Base-by-base conservation (phyloP, 164 flowering plant species). In the Berberis thunbergii region DNA sequence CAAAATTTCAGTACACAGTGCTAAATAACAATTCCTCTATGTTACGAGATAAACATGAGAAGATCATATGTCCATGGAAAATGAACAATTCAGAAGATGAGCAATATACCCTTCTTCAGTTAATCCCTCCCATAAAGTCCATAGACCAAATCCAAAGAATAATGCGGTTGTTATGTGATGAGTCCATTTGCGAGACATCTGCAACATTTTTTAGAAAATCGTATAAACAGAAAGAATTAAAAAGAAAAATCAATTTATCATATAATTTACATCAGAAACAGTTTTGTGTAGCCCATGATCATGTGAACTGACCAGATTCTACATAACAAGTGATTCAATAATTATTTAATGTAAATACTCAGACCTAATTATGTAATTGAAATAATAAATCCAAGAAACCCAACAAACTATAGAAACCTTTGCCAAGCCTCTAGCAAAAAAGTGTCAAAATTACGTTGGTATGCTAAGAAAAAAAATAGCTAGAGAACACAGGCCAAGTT, bases 51-150 rank as follows among this genome's bases (percentile, higher is more conserved):
- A 55, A 54, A 3, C 11, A 46, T 42, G 39, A 49, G 48, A 6
- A 57, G 45, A 43, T 49, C 49, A 13, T 3, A 54, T 9, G 43
- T 41, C 55, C 44, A 59, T 45, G 1, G 8, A 5, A 43, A 45
- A 43, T 49, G 44, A 45, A 7, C 8, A 58, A 39, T 57, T 41
- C 52, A 2, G 26, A 10, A 58, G n/a, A 46, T 48, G 2, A 67
- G 49, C 49, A 61, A 60, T 43, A 58, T 84, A 91, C 97, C 96
- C 92, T 13, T 78, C 75, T 56, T 77, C 86, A 41, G 73, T 76
- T 69, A 86, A 84, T 61, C 80, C 99, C 73, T 95, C 99, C 94
- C 97, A 84, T 53, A 91, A 72, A 12, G 97, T 86, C 97, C 95
- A 94, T 11, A 95, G 68, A 10, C 99, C 99, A 81, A 95, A 95